Evolutionary conservation across 805 yeast species (phyloP), one percentile per base, ranked within the genome.

Genomic region (Yamadazyma ubonensis): DNA sequence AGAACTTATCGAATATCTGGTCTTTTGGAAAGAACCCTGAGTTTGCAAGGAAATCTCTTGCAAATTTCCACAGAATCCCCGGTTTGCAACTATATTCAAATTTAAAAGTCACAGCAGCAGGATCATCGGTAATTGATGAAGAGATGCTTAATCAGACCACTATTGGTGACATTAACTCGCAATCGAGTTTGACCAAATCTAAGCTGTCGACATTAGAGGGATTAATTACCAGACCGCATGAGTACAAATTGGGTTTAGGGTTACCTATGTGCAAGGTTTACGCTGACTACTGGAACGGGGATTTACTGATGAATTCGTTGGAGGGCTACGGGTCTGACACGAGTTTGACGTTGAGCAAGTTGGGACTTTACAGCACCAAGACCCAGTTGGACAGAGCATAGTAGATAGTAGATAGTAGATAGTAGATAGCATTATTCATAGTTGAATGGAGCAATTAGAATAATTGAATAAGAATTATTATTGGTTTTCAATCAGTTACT

Each of bases 241-340:
- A 84, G 43, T 76, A 75, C 51, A 85, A 84, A 38, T 63, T 91
- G 20, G 97, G 97, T 0, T 73, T 91, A 43, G 96, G 97, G 0
- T 67, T 91, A 44, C 96, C 98, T 0, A 81, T 91, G 84, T 85
- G 96, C 53, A 82, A 86, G 50, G 87, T 90, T 0, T 91, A 91
- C 56, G 87, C 96, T 0, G 97, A 91, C 52, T 91, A 91, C 61
- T 91, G 98, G 98, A 93, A 90, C 51, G 98, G 98, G 5, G 86
- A 83, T 37, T 61, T 91, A 36, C 82, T 81, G 43, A 77, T 91
- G 73, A 82, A 82, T 50, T 83, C 95, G 0, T 66, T 91, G 37
- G 91, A 88, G 44, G 97, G 96, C 2, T 87, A 83, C 51, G 99
- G 99, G 2, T 80, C 93, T 26, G 99, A 91, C 55, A 89, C 91